Base-by-base conservation (phyloP, 306 rosid genomes). In the Cicer bijugum region DNA sequence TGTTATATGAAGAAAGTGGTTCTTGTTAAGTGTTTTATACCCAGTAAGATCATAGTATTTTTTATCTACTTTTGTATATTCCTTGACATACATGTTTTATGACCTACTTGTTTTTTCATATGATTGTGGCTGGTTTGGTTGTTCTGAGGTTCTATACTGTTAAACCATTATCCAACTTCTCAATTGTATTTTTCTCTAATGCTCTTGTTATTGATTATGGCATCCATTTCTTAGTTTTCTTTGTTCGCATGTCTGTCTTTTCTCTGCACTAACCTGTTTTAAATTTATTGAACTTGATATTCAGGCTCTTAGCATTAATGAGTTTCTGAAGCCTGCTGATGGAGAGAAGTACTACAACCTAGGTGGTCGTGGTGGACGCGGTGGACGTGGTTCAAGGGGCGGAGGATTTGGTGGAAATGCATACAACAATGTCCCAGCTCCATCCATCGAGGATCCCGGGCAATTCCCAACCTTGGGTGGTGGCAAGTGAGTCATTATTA, bases 401-500 rank as follows among this genome's bases (percentile, higher is more conserved):
- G 91, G 89, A 58, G 91, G 89, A 20, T 74, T 35, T 9, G 44
- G 81, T 73, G 85, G 88, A 55, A 87, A 73, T 85, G 71, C 72
- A 33, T 64, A 10, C 61, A 60, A 82, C 92, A 87, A 78, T 48
- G 82, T 8, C 1, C 28, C 77, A 37, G 95, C 99, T 62, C 99
- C 93, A 61, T 78, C 91, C 0, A 94, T 94, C 65, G 88, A 82
- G 74, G 97, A 91, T 74, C 95, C 89, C 7, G 89, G 89, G 61
- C 97, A 91, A 58, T 91, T 94, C 86, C 97, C 99, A 70, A 86
- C 97, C 73, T 86, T 94, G 81, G 89, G 97, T 78, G 90, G 97
- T 77, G 97, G 85, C 78, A 91, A 91, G 93, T 94, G 95, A 94
- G 82, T n/a, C n/a, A n/a, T n/a, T n/a, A n/a, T 17, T 1, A 0